Base-by-base conservation (phyloP, 2,329 filamentous ascomycete species). In the Arthrobotrys iridis region DNA sequence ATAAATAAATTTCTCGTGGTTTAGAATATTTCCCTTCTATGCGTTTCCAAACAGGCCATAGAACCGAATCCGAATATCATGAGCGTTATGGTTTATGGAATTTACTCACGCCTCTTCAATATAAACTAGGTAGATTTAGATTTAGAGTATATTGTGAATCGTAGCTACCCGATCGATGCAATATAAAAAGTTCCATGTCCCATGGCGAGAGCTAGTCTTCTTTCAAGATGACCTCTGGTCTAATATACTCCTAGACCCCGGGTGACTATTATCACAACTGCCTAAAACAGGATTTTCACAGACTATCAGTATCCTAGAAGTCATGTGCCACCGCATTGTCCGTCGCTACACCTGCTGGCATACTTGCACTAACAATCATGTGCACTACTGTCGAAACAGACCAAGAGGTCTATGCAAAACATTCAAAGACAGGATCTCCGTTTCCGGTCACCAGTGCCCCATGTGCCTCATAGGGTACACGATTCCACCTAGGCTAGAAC, bases 331-430 rank as follows among this genome's bases (percentile, higher is more conserved):
- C 40, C 59, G 67, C 22, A 65, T 58, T 10, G 30, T 72, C 18
- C 59, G 67, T 3, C 59, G 50, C 18, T 62, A 65, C 33, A 52
- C 28, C n/a, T 72, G 67, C 28, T 72, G 59, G 67, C 67, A 72
- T 18, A 30, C 35, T 10, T 26, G 48, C 10, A 72, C 67, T 20
- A 59, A 72, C 13, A 59, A 59, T 24, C 20, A 35, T 18, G 57
- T 72, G 6, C 35, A 50, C 30, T 24, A n/a, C 4, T 72, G 67
- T 28, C 48, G 50, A 28, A 41, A 64, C 18, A 40, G 18, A 13
- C 41, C 33, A 2, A 45, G 43, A 15, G 46, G 35, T 8, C 58
- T 41, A 8, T n/a, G 37, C 6, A 45, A 43, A 55, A 43, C 41
- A 24, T 24, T 35, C 13, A 55, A 72, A 48, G 33, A 46, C 11